Percentiles rank a stretch among this genome's conserved stretches.
These are phyloP conservation scores for Nidula niveotomentosa DNA, from an alignment of 1,284 basidiomycete genomes.

Conservation along the genomic window DNA sequence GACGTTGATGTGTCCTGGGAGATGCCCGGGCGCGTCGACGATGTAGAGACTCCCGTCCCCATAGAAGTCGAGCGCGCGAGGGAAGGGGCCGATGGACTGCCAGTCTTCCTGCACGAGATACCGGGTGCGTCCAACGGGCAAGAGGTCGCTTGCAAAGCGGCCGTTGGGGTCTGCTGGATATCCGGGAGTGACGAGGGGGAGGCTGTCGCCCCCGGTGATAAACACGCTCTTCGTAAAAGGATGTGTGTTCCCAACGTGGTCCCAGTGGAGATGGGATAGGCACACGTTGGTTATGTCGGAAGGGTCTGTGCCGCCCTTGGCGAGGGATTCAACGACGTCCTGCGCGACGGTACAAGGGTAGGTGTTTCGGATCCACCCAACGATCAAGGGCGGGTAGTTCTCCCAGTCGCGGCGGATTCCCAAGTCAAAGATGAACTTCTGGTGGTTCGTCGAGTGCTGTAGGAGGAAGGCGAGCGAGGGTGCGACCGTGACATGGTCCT, in stretches of 20 bases:
- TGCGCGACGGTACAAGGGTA: slow-evolving; percentile 34
- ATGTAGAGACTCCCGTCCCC: slow-evolving; percentile 58
- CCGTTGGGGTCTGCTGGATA: slow-evolving; percentile 41
- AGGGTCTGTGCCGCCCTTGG: slow-evolving; percentile 43
- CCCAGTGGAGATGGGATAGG: slow-evolving; percentile 49
- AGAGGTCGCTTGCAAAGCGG: slow-evolving; percentile 29
- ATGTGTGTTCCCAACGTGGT: slow-evolving; percentile 40
- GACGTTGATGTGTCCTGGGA: slow-evolving; percentile 51
- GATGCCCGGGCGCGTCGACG: slow-evolving; percentile 55
- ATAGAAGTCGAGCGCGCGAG: slow-evolving; percentile 49
- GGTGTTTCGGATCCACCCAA: slow-evolving; percentile 23
- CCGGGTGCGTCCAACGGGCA: slow-evolving; percentile 38
- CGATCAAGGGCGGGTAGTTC: slow-evolving; percentile 33
- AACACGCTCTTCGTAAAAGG: slow-evolving; percentile 49
- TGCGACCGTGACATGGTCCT: slow-evolving; percentile 20
- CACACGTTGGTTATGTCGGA: slow-evolving; percentile 42
- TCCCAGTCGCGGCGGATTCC: slow-evolving; percentile 47
- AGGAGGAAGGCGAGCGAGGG: slow-evolving; percentile 53
- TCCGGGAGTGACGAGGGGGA: slow-evolving; percentile 29
- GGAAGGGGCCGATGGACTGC: slow-evolving; percentile 48
- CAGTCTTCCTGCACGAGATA: slow-evolving; percentile 29
- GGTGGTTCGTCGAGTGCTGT: slow-evolving; percentile 37
- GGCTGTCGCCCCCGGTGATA: slow-evolving; percentile 39
- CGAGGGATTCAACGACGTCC: slow-evolving; percentile 46
- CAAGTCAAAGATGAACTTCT: slow-evolving; percentile 51